Base-by-base conservation (phyloP, 441 rosid genomes). In the Erodium texanum region DNA sequence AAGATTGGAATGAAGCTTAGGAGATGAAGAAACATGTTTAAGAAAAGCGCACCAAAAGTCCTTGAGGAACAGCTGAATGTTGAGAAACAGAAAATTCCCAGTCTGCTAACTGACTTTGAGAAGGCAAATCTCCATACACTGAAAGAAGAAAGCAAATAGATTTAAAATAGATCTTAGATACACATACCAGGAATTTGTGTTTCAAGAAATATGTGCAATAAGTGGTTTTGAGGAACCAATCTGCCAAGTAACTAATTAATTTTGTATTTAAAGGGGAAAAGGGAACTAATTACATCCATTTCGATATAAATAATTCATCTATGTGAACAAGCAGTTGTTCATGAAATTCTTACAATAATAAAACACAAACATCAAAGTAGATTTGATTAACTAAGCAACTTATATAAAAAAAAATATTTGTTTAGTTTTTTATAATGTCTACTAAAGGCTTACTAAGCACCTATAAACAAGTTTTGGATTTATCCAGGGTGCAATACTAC, bases 21-120 rank as follows among this genome's bases (percentile, higher is more conserved):
- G 22, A n/a, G 19, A 16, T 1, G 58, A 52, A 52, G 58, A 52
- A 52, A 15, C 9, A n/a, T 52, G 22, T 52, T 15, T n/a, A 52
- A 52, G 58, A 52, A 18, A 52, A 52, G 58, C 76, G 5, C 67
- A 94, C 99, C 89, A 94, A 77, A 70, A 94, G 77, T 78, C 94
- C 96, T 78, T 89, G 96, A 0, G 99, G 99, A 62, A 92, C 96
- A 36, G 99, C 98, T 65, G 99, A 94, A 82, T 94, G 98, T 71
- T 94, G 97, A 74, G 92, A 81, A 78, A 94, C 78, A 14, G 97
- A 85, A 72, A 92, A 94, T 77, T 92, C 96, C 99, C 99, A 94
- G 71, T 92, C 92, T 52, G 96, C 93, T 68, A 94, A 74, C 81
- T 89, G 96, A 75, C 74, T 76, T 75, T 86, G 75, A 64, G 96